Evolutionary conservation across 1,139 yeast genomes (phyloP), one percentile per base, ranked within the genome.

Genomic region (Kodamaea anthophila): DNA sequence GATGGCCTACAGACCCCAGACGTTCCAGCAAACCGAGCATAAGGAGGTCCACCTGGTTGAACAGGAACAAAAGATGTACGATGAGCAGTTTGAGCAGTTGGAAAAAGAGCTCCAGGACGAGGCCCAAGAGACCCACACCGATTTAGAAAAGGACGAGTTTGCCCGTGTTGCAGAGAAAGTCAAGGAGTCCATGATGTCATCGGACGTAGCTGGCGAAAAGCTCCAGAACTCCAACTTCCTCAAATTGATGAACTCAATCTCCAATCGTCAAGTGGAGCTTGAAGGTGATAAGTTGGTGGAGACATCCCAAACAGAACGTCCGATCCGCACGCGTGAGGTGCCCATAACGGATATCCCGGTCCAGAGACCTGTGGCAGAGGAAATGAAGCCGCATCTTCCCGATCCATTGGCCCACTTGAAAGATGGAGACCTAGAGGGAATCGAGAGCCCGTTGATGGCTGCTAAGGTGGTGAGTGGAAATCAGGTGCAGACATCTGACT

Each of bases 341-440:
- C 13, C 11, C 23, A n/a, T n/a, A n/a, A n/a, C n/a, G n/a, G n/a
- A n/a, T n/a, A n/a, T n/a, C n/a, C n/a, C n/a, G n/a, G n/a, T n/a
- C n/a, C 18, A 16, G 18, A 6, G 8, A 9, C 9, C 6, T 16
- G 18, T 16, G 6, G 6, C 18, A 9, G 31, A 31, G 27, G 27
- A 16, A 21, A 15, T 30, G 23, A 31, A 11, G 7, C 51, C 51
- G 36, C 60, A 46, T 28, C 49, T 65, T 15, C 70, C 72, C 3
- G 73, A 66, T 36, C 73, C 73, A 0, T 48, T 66, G 32, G 68
- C 71, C 2, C 73, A 66, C 37, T 51, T 66, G n/a, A 47, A 47
- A 28, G 68, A 64, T 30, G 70, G 70, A 1, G 55, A 47, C 13
- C 44, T 66, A 9, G 38, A 37, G 9, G 44, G 40, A n/a, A 33